Percentiles rank a stretch among this genome's conserved stretches.
phyloP scores from a whole-genome alignment of 1,284 basidiomycete genomes.

The Sparassis latifolia region DNA sequence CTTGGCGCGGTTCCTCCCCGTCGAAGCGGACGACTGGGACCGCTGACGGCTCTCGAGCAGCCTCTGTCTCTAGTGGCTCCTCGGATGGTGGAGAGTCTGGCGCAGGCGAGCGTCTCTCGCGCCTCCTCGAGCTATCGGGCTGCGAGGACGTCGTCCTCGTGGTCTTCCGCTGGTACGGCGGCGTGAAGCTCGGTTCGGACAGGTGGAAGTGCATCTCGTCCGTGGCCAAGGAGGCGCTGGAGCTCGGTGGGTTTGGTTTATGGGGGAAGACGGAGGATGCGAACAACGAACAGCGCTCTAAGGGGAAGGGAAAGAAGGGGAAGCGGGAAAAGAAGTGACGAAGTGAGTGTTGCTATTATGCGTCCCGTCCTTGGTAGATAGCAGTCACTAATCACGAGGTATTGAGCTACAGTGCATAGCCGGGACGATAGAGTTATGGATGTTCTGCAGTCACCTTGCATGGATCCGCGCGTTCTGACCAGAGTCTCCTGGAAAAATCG shows the following conservation, averaged over 20 bases:
- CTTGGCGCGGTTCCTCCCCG: slow-evolving; percentile 12
- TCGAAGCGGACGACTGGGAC: neutral
- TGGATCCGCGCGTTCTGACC: too few species aligned
- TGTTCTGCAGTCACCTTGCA: too few species aligned
- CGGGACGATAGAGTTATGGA: too few species aligned
- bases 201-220: slow-evolving; percentile 48
- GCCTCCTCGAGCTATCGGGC: slow-evolving; percentile 36
- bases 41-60: neutral
- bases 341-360: too few species aligned
- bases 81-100: slow-evolving; percentile 49
- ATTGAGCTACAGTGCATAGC: too few species aligned
- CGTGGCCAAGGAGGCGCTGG: slow-evolving; percentile 45
- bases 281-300: neutral
- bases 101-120: slow-evolving; percentile 41
- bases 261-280: neutral
- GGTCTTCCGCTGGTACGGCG: slow-evolving; percentile 52
- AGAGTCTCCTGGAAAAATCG: too few species aligned
- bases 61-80: slow-evolving; percentile 26
- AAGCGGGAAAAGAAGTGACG: slow-evolving; percentile 55
- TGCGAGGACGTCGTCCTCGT: slow-evolving; percentile 40
- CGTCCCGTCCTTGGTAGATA: too few species aligned
- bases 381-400: too few species aligned
- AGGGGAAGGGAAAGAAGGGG: slow-evolving; percentile 63
- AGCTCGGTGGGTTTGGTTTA: slow-evolving; percentile 29
- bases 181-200: slow-evolving; percentile 43